Percentiles rank a stretch among this genome's conserved stretches.
These are phyloP conservation scores for Cryptosporidium ubiquitum DNA, from an alignment of 169 alveolate species.

Conservation along the genomic window DNA sequence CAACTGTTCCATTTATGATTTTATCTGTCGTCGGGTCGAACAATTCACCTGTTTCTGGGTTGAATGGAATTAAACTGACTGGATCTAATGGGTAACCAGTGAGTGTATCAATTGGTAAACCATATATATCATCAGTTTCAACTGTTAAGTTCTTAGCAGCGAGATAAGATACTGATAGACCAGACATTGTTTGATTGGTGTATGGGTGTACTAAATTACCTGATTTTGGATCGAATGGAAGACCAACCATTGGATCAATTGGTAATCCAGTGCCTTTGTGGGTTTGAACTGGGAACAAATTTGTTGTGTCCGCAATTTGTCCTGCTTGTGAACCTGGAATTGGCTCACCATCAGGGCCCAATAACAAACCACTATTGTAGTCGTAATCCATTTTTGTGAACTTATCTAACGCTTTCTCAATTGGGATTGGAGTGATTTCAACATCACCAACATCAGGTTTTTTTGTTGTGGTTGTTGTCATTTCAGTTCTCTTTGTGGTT, in stretches of 20 bases:
- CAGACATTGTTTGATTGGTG: slow-evolving; percentile 34
- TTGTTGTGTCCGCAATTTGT: not conserved
- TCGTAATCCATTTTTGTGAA: slow-evolving; percentile 40
- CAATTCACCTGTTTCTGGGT: slow-evolving; percentile 49
- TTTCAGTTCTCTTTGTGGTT: slow-evolving; percentile 4
- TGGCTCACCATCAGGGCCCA: slow-evolving; percentile 10
- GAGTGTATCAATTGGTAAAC: slow-evolving; percentile 62
- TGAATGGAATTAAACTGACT: slow-evolving; percentile 46
- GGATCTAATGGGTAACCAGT: slow-evolving; percentile 68
- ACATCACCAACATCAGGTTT: slow-evolving; percentile 2
- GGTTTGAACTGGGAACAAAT: slow-evolving; percentile 17
- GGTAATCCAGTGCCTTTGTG: slow-evolving; percentile 44
- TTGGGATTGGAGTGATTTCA: slow-evolving; percentile 64
- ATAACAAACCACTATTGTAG: slow-evolving; percentile 37
- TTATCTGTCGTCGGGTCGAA: slow-evolving; percentile 31
- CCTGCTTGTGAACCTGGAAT: slow-evolving; percentile 74
- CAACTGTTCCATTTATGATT: slow-evolving; percentile 18
- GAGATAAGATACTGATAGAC: slow-evolving; percentile 19
- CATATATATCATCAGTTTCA: slow-evolving; percentile 42
- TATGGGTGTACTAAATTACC: slow-evolving; percentile 56
- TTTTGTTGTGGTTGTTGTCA: slow-evolving; percentile 37
- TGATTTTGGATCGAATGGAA: slow-evolving; percentile 61
- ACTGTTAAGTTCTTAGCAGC: slow-evolving; percentile 18
- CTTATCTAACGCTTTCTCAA: slow-evolving; percentile 18
- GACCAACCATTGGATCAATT: slow-evolving; percentile 60